These are phyloP conservation scores for Arthroderma uncinatum DNA, from an alignment of 2,329 filamentous ascomycete genomes.

Conservation along the genomic window DNA sequence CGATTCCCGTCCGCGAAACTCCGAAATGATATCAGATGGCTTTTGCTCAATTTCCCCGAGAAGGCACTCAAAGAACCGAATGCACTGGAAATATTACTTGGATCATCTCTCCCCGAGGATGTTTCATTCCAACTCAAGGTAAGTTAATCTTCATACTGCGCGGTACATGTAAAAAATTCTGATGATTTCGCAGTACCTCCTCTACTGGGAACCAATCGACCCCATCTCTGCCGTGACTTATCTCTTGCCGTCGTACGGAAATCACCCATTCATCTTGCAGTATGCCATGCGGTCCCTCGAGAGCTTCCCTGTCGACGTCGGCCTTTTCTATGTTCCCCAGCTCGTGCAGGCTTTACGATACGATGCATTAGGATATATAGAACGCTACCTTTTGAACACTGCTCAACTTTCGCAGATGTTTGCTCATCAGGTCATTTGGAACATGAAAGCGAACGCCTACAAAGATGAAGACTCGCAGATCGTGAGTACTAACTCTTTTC, in stretches of 20 bases:
- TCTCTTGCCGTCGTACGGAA: constrained; percentile 80
- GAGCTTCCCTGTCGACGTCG: constrained; percentile 88
- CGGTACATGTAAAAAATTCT: not conserved
- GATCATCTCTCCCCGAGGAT: constrained; percentile 63
- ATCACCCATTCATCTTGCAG: constrained; percentile 87
- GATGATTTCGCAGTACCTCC: constrained; percentile 52
- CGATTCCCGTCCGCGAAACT: constrained; percentile 69
- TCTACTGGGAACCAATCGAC: constrained; percentile 89
- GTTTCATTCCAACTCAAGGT: constrained; percentile 77
- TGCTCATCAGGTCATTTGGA: constrained; percentile 99
- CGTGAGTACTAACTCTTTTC: constrained; percentile 38
- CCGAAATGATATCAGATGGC: constrained; percentile 62
- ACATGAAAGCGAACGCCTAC: constrained; percentile 98
- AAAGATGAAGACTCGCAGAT: constrained; percentile 90
- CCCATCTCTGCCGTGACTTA: constrained; percentile 87
- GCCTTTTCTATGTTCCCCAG: constrained; percentile 98
- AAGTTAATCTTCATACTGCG: constrained; percentile 12
- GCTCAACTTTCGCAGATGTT: constrained; percentile 97
- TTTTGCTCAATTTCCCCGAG: constrained; percentile 72
- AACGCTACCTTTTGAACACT: constrained; percentile 92
- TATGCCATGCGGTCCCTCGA: constrained; percentile 94
- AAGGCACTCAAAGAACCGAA: constrained; percentile 72
- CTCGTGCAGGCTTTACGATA: constrained; percentile 93
- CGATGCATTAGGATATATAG: constrained; percentile 85
- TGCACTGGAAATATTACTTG: constrained; percentile 71